Base-by-base conservation (phyloP, 139 green algal genomes). In the Gonium pectorale region DNA sequence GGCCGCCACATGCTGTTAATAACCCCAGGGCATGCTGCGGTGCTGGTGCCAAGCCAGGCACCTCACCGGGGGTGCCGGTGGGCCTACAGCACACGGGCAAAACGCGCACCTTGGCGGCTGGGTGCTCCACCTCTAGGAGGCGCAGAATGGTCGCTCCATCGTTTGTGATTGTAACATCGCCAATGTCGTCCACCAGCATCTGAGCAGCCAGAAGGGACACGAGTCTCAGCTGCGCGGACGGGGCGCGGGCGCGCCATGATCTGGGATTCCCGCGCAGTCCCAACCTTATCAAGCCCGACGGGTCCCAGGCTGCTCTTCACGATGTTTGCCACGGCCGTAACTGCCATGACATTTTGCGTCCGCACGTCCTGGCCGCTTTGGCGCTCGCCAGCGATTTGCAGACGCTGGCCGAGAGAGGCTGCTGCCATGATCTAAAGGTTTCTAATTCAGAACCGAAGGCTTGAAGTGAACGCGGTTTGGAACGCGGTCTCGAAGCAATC, bases 101-200 rank as follows among this genome's bases (percentile, higher is more conserved):
- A 2, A 3, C 15, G 19, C 84, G n/a, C 71, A 98, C 96, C 95
- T 99, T 99, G 33, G 98, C 98, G 33, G 98, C 98, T 37, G 98
- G 98, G 86, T 99, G 98, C 89, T 99, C 95, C 51, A 99, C 96
- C 85, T 99, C 98, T 6, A 99, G 91, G 44, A 98, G 91, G 82
- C 98, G 99, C 46, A 99, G 85, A 70, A 99, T 99, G 51, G 98
- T 99, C 29, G 98, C 98, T 5, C 98, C 98, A 86, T 99, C 98
- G 84, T 99, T 99, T 56, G 98, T 99, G 82, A 99, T 99, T 9
- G 98, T 99, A 24, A 99, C 98, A 73, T 99, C 98, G 3, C 98
- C 98, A 60, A 99, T 98, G 85, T 99, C 97, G 81, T 99, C 98
- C 49, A 99, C 98, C 3, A 99, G 93, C 97, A 99, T 99, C 97